Evolutionary conservation across 139 green algal genomes (phyloP), one percentile per base, ranked within the genome.

Genomic region (Zygnema circumcarinatum): DNA sequence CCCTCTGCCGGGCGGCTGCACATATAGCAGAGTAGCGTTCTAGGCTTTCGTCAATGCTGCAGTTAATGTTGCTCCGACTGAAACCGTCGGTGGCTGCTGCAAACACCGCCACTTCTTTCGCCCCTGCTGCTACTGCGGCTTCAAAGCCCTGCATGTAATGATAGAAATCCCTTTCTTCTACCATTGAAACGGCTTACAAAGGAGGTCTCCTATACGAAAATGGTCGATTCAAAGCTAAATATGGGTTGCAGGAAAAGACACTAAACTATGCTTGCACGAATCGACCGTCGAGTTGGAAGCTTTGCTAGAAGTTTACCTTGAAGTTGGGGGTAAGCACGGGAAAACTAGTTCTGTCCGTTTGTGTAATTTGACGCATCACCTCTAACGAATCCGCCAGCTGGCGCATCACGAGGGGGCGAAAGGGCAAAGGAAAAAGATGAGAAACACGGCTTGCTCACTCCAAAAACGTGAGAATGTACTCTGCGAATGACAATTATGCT

Each of bases 21-120:
- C n/a, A 91, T 3, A 91, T 75, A 31, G 39, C 47, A 29, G 25
- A 22, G 35, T 90, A 88, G 21, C 94, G 89, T 52, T 93, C 88
- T 25, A 96, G 72, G 54, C 89, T 95, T 62, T 96, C 92, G 22
- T 92, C 88, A 39, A 98, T 93, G 69, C 81, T 92, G 91, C 93
- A 96, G 86, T 98, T 98, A 75, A 96, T 93, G 92, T 98, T 98
- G 25, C 91, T 93, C 38, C 90, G 79, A 78, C 89, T 95, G 90
- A 98, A 98, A 32, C 29, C n/a, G 35, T 92, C 89, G 1, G 80
- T 85, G 1, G 89, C 89, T 3, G 89, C 79, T 21, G 89, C 88
- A 84, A 92, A 90, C 16, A 98, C 94, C 11, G 96, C 96, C 22
- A 98, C 95, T 80, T 98, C 95, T 21, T 90, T 86, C 0, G 93